Evolutionary conservation across 2,329 filamentous ascomycete species (phyloP), one percentile per base, ranked within the genome.

Genomic region (Lithohypha guttulata): DNA sequence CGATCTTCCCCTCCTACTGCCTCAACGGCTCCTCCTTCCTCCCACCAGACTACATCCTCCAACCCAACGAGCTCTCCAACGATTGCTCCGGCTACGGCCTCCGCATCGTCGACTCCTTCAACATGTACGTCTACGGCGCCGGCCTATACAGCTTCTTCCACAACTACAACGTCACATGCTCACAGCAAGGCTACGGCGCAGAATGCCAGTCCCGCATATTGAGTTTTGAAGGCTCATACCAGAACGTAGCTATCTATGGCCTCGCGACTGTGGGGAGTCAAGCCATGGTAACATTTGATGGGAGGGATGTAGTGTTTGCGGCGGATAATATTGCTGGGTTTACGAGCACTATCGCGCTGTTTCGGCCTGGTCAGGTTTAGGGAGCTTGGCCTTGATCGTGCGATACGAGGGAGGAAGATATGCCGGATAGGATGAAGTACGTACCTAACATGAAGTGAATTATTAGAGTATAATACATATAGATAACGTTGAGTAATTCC

Each of bases 131-230:
- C 13, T 73, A 72, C 45, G 70, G 70, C 11, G 69, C 64, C 0
- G 70, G 70, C 1, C 49, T 71, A 4, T 73, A 74, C 57, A 65
- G 60, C 13, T 73, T 74, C 57, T 74, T 73, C 54, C 61, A 69
- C 47, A 61, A 71, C 48, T 71, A 73, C 54, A 64, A 53, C 43
- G 66, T 62, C 1, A 46, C 48, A 1, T 67, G 64, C 51, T 61
- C 61, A 3, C 54, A 57, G 39, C 23, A 30, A 28, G 59, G 58
- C 6, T 52, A 55, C 6, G 55, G 58, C 1, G 59, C 61, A 6
- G 44, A 56, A 2, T 74, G 70, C 41, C 70, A 73, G 55, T 60
- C 55, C 25, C 50, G 60, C n/a, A 70, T 72, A 10, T 56, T 71
- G 41, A 62, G 59, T 27, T 51, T 72, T 10, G 66, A 69, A 35